A percentile compares a stretch with the other conserved stretches of the same genome.
Conservation (phyloP, 768 basidiomycete species). For the Dentipellis sp. region DNA sequence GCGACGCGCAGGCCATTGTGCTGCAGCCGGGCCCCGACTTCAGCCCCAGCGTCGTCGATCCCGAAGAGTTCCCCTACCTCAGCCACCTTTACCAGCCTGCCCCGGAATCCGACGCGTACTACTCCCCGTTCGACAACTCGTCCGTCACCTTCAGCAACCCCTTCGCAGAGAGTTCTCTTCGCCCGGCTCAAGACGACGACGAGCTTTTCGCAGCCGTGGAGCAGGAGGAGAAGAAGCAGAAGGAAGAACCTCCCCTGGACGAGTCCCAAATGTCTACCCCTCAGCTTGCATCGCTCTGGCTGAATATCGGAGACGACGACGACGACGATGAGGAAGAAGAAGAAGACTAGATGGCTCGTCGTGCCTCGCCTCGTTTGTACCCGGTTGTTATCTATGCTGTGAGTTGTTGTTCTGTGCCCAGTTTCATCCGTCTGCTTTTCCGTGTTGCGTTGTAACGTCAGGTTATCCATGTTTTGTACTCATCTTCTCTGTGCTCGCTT, state of each 20-base stretch:
- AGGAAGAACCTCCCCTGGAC: no score
- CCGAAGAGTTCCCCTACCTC: neutral
- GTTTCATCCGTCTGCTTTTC: no score
- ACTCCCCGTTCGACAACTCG: neutral
- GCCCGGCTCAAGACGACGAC: neutral
- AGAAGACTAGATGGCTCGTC: neutral
- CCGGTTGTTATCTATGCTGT: no score
- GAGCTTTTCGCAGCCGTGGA: neutral
- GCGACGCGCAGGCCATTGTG: neutral
- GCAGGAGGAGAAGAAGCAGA: neutral
- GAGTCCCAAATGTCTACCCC: no score
- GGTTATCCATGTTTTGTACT: neutral
- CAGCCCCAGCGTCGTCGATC: neutral
- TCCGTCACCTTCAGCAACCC: neutral
- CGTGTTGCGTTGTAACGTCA: no score
- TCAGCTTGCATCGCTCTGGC: no score
- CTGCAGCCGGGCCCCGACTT: neutral
- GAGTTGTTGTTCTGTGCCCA: no score
- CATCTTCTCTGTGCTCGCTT: neutral
- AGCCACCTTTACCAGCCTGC: neutral
- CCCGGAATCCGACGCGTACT: neutral
- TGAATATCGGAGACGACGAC: no score
- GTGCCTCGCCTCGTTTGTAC: neutral
- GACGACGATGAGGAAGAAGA: no score
- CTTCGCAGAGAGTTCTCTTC: neutral